These are phyloP conservation scores for Aspergillus eucalypticola DNA, from an alignment of 2,329 filamentous ascomycete species.

Conservation along the genomic window DNA sequence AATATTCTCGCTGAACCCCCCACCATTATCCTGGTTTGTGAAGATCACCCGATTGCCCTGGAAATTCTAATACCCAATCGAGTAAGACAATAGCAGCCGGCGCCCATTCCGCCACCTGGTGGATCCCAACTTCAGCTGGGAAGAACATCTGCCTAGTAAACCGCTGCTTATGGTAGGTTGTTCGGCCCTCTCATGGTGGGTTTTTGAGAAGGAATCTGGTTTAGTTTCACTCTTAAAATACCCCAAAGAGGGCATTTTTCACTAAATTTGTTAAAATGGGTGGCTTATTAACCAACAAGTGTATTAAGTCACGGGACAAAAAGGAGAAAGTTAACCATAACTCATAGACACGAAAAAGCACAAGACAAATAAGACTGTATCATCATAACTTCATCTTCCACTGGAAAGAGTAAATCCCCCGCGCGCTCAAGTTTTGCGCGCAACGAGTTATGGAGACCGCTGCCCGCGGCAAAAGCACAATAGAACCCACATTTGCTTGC, in stretches of 20 bases:
- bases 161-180: neutral
- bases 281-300: neutral
- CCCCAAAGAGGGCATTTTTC: neutral
- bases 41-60: constrained; percentile 23
- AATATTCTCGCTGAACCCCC: neutral
- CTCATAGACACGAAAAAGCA: too few species aligned
- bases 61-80: constrained; percentile 4
- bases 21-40: constrained; percentile 12
- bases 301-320: neutral
- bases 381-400: neutral
- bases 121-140: constrained; percentile 16
- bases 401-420: neutral
- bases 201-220: neutral
- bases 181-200: neutral
- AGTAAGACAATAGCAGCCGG: neutral
- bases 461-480: neutral
- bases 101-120: constrained; percentile 13
- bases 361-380: too few species aligned
- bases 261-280: neutral
- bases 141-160: constrained; percentile 1
- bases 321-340: neutral
- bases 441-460: neutral
- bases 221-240: constrained; percentile 3
- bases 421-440: neutral
- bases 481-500: neutral